Base-by-base conservation (phyloP, 257 asterid species). In the Ehretia macrophylla region DNA sequence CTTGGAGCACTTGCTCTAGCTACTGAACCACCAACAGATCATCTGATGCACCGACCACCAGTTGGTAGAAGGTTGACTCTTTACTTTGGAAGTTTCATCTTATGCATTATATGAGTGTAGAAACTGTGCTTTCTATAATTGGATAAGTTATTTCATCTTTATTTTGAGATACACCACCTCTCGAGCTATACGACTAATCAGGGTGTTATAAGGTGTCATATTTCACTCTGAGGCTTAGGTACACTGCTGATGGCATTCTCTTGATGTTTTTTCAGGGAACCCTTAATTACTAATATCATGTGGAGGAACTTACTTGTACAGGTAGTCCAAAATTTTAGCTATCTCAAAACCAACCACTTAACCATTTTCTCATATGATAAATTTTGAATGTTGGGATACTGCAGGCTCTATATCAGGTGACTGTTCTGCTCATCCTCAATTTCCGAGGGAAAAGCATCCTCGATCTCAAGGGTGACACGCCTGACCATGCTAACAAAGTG, bases 1-100 rank as follows among this genome's bases (percentile, higher is more conserved):
- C 83, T 92, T 18, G 99, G 99, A 44, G 99, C 99, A 23, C 95
- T 92, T 48, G 99, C 99, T 56, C 80, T 92, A 58, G 99, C 97
- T 48, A 92, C 99, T 0, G 99, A 92, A 57, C 88, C 94, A 68
- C 97, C 99, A 32, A 92, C 99, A 1, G 95, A 92, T 74, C 96
- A 92, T 70, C 90, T 92, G 67, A 92, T 92, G 99, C 71, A 44
- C 13, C 77, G 96, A 74, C 37, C 81, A 59, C 99, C 99, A 9
- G 99, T 92, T 65, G 97, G 99, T 70, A 80, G 97, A 84, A 88
- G 96, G 99, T 92, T 55, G 69, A 86, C 8, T 10, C 27, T 50
- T 56, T 11, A 18, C 11, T 8, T 61, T 0, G 13, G 44, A 14
- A 0, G 42, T 3, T 42, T 17, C 10, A n/a, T 18, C 12, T 1